Base-by-base conservation (phyloP, 257 asterid species). In the Nicotiana knightiana region DNA sequence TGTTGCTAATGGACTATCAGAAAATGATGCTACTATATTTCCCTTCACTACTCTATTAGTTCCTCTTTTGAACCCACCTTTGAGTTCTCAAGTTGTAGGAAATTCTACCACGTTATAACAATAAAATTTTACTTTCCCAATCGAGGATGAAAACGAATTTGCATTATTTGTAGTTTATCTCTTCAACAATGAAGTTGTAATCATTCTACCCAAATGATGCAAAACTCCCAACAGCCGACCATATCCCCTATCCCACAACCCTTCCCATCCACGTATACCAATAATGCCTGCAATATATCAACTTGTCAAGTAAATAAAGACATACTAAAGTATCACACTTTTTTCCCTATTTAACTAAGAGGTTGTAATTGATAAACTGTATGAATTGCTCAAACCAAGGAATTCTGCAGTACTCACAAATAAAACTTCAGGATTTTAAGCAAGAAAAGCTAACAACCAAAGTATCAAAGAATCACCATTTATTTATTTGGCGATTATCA, bases 1-100 rank as follows among this genome's bases (percentile, higher is more conserved):
- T 10, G 84, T 79, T 11, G 97, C 99, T 10, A 96, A 96, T 76
- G 84, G 86, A 17, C 26, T 93, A 46, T 83, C 97, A 1, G 80
- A 63, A 15, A 76, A 83, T 9, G 88, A 86, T 76, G 0, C 12
- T 3, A 76, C 6, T 4, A 80, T 93, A 12, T 84, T 43, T 73
- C 95, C 99, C 0, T 82, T 80, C 79, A 94, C 98, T 1, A 94
- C 97, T 68, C 91, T 94, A 32, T 80, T 96, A 0, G 86, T 96
- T 53, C 98, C 98, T 5, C 92, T 96, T 54, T 87, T 76, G 82
- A 85, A 87, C 71, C 91, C 91, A 7, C 98, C 97, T 6, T 83
- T 87, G 11, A 85, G 83, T 28, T 71, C 86, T 55, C 91, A 88
- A 66, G 90, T 88, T 11, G 67, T 76, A 3, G 87, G 82, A 3